These are phyloP conservation scores for Kalaharituber pfeilii DNA, from an alignment of 2,329 filamentous ascomycete genomes.

Conservation along the genomic window DNA sequence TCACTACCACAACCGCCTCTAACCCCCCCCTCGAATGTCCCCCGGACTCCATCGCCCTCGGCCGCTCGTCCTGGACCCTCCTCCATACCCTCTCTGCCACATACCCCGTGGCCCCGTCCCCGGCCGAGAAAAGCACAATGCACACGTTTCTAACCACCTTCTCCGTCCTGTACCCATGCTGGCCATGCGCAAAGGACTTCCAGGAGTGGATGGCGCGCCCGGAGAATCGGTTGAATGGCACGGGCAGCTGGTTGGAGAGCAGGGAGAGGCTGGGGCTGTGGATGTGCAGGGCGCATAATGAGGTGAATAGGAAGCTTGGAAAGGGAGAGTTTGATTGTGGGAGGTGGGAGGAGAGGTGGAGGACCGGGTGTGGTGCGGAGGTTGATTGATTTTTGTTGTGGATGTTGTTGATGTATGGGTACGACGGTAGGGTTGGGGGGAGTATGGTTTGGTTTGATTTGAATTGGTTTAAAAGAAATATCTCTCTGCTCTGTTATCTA, in stretches of 20 bases:
- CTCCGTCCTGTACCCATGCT: constrained; percentile 81
- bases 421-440: not conserved
- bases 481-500: too few species aligned
- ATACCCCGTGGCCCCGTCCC: constrained; percentile 56
- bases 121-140: constrained; percentile 56
- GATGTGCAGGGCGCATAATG: constrained; percentile 76
- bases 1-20: constrained; percentile 26
- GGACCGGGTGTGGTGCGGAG: constrained; percentile 54
- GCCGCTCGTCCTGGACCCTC: constrained; percentile 80
- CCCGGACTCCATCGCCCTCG: constrained; percentile 72
- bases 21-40: constrained; percentile 52
- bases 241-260: constrained; percentile 29
- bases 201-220: constrained; percentile 54
- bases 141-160: constrained; percentile 63
- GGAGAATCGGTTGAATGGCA: constrained; percentile 41
- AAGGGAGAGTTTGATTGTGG: constrained; percentile 83
- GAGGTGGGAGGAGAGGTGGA: constrained; percentile 82
- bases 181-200: constrained; percentile 88
- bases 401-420: not conserved
- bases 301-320: constrained; percentile 74
- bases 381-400: too few species aligned
- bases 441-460: not conserved
- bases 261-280: constrained; percentile 59
- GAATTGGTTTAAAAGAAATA: too few species aligned
- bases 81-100: constrained; percentile 79